Evolutionary conservation across 352 stramenopile genomes (phyloP).

Genomic region (Phytophthora boehmeriae): DNA sequence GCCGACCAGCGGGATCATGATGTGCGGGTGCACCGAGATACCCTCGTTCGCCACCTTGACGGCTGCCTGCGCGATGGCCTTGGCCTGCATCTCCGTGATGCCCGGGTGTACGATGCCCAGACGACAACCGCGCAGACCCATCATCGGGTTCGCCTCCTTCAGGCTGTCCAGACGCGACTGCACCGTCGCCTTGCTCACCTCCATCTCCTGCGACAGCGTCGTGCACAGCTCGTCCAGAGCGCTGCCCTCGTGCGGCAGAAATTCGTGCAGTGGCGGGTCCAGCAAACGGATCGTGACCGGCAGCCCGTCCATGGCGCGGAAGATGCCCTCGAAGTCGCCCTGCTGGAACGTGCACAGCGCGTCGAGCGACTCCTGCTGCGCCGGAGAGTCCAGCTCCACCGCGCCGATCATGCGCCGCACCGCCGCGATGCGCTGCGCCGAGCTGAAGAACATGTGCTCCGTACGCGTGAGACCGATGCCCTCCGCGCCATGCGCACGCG

Average conservation of each 20-base stretch:
- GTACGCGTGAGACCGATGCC: conserved; percentile 30
- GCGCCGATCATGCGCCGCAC: conserved; percentile 33
- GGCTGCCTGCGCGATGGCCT: conserved; percentile 31
- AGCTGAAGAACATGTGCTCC: conserved; percentile 37
- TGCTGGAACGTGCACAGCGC: conserved; percentile 30
- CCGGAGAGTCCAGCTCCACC: conserved; percentile 29
- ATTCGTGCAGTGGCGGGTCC: conserved; percentile 27
- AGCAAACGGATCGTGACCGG: conserved; percentile 30
- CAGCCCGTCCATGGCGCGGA: conserved; percentile 27
- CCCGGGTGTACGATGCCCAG: conserved; percentile 34
- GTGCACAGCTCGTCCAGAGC: conserved; percentile 27
- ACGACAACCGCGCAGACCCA: conserved; percentile 30
- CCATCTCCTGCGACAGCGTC: conserved; percentile 24
- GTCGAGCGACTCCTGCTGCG: conserved; percentile 25
- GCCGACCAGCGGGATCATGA: conserved; percentile 26
- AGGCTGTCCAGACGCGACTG: conserved; percentile 19
- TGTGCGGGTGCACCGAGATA: conserved; percentile 30
- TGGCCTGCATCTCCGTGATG: conserved; percentile 35
- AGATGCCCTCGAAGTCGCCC: conserved; percentile 31
- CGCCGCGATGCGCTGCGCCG: conserved; percentile 18
- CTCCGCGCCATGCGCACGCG: conserved; percentile 21
- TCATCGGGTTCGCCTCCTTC: conserved; percentile 40
- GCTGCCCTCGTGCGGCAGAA: conserved; percentile 29
- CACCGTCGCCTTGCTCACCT: conserved; percentile 27
- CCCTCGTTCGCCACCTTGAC: conserved; percentile 21